Evolutionary conservation across 2,329 filamentous ascomycete genomes (phyloP).

Genomic region (Paecilomyces sp.): DNA sequence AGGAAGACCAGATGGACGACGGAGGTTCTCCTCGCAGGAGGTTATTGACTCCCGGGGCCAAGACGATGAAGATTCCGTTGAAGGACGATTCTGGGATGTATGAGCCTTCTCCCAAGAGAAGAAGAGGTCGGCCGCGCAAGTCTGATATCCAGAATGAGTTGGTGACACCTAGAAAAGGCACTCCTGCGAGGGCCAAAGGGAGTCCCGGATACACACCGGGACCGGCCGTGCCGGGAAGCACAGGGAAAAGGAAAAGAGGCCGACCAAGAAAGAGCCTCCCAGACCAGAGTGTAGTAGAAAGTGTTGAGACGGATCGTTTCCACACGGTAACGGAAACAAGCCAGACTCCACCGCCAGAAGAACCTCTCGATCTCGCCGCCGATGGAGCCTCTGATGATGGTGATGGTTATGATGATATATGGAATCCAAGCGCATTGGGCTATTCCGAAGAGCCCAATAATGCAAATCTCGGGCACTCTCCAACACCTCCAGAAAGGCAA

Average conservation of each 20-base stretch:
- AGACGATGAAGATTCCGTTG: constrained; percentile 35
- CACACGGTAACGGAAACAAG: constrained; percentile 7
- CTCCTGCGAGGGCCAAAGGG: constrained; percentile 22
- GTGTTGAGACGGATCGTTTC: constrained; percentile 15
- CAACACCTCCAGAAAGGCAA: background rate
- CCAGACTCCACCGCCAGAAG: constrained; percentile 1
- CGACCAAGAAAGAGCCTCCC: constrained; percentile 30
- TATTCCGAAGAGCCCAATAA: constrained; percentile 8
- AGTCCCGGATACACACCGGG: constrained; percentile 26
- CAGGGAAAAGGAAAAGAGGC: constrained; percentile 28
- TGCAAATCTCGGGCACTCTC: constrained; percentile 1
- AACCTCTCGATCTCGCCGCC: constrained; percentile 21
- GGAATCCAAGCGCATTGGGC: constrained; percentile 13
- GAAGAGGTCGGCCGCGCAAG: constrained; percentile 37
- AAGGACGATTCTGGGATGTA: constrained; percentile 26
- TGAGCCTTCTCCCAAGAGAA: constrained; percentile 33
- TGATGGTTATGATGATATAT: constrained; percentile 12
- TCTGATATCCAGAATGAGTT: constrained; percentile 24
- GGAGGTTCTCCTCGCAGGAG: constrained; percentile 24
- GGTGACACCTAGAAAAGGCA: constrained; percentile 26
- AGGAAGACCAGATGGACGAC: constrained; percentile 31
- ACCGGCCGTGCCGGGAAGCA: constrained; percentile 16
- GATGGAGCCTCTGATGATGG: constrained; percentile 18
- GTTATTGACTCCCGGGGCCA: constrained; percentile 20
- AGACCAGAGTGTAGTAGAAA: constrained; percentile 10